Conservation (phyloP, 2,329 filamentous ascomycete genomes). For the Aulographum hederae region DNA sequence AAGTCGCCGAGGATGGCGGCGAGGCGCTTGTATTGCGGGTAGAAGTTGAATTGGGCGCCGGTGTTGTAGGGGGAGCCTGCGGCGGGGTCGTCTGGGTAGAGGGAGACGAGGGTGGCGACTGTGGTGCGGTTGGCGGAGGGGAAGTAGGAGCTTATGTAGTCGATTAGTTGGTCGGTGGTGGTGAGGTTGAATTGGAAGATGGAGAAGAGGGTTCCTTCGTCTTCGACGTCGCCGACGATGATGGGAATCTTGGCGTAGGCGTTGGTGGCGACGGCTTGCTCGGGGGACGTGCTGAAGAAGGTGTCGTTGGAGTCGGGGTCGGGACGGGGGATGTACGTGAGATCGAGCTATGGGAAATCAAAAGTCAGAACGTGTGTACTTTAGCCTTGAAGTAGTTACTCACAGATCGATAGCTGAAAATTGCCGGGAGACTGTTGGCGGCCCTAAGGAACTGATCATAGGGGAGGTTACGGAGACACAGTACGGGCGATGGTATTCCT, state of each 20-base stretch:
- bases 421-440: slow-evolving; percentile 46
- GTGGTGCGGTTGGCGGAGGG: slow-evolving; percentile 29
- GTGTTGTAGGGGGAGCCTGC: slow-evolving; percentile 12
- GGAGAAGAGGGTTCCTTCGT: slow-evolving; percentile 60
- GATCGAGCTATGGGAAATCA: too few species aligned
- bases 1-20: slow-evolving; percentile 60
- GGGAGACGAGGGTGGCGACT: slow-evolving; percentile 38
- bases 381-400: too few species aligned
- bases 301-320: too few species aligned
- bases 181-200: slow-evolving; percentile 53
- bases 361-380: too few species aligned
- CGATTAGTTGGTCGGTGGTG: slow-evolving; percentile 36
- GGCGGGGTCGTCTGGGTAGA: slow-evolving; percentile 31
- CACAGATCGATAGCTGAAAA: slow-evolving; percentile 45
- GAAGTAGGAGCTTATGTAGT: slow-evolving; percentile 47
- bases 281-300: slow-evolving; percentile 43
- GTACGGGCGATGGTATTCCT: slow-evolving; percentile 19
- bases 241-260: slow-evolving; percentile 41
- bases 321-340: slow-evolving; percentile 52
- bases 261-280: slow-evolving; percentile 33
- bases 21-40: slow-evolving; percentile 60
- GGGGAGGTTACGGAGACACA: slow-evolving; percentile 27
- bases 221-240: slow-evolving; percentile 59
- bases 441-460: slow-evolving; percentile 38
- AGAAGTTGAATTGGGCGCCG: slow-evolving; percentile 30